These are phyloP conservation scores for Hippophae rhamnoides DNA, from an alignment of 306 rosid genomes.

Conservation along the genomic window DNA sequence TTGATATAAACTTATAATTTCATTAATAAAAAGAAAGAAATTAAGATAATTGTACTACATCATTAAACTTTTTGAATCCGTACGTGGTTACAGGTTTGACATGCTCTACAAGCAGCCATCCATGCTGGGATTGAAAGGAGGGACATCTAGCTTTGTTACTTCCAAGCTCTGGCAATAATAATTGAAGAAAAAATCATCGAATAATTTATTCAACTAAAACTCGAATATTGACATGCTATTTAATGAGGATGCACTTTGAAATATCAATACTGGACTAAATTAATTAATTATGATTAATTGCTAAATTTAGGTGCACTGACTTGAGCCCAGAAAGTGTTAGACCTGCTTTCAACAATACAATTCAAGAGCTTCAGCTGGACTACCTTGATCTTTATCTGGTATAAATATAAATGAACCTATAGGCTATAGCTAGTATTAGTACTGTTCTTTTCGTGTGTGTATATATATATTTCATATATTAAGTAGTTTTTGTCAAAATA, in stretches of 20 bases:
- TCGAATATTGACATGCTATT: too few species aligned
- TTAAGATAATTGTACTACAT: too few species aligned
- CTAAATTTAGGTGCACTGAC: slow-evolving; percentile 43
- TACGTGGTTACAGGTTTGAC: slow-evolving; percentile 33
- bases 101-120: slow-evolving; percentile 44
- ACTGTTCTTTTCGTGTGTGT: too few species aligned
- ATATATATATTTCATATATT: too few species aligned
- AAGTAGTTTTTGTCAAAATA: too few species aligned
- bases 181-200: not conserved
- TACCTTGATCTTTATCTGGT: slow-evolving; percentile 58
- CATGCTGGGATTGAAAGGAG: slow-evolving; percentile 45
- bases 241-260: not conserved
- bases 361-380: slow-evolving; percentile 54
- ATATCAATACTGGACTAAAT: not conserved
- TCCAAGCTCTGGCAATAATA: slow-evolving; percentile 43
- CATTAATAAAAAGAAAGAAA: too few species aligned
- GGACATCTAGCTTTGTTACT: slow-evolving; percentile 43
- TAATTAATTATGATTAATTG: not conserved
- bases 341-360: slow-evolving; percentile 39
- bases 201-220: too few species aligned
- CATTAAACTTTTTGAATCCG: not conserved
- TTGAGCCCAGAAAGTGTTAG: slow-evolving; percentile 57
- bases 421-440: too few species aligned
- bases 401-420: not conserved
- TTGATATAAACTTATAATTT: too few species aligned